Conservation (phyloP, 148 eudicot species). For the Drosera capensis region DNA sequence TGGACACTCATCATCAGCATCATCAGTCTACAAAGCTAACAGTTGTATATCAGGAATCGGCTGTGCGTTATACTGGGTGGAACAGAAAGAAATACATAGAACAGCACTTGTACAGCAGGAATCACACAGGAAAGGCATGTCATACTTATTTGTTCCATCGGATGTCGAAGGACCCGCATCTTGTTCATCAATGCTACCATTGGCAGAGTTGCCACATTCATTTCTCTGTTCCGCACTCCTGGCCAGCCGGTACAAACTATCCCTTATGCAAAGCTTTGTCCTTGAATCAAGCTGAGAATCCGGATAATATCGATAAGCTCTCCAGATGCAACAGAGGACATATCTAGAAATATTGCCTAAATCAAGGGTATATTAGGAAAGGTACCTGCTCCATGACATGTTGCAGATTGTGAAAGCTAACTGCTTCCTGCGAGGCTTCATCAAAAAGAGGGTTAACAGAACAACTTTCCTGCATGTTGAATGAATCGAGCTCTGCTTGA, state of each 20-base stretch:
- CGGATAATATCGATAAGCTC: slow-evolving; percentile 13
- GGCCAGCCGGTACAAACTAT: slow-evolving; percentile 84
- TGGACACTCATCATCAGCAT: too few species aligned
- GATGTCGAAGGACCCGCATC: slow-evolving; percentile 26
- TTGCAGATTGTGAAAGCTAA: slow-evolving; percentile 74
- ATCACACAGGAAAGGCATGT: background rate
- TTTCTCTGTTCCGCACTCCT: slow-evolving; percentile 77
- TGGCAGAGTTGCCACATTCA: slow-evolving; percentile 27
- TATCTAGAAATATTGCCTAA: background rate
- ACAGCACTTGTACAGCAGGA: too few species aligned
- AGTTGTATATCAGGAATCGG: too few species aligned
- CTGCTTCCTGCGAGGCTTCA: slow-evolving; percentile 55
- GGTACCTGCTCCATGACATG: slow-evolving; percentile 78
- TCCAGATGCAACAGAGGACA: background rate
- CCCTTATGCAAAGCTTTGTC: slow-evolving; percentile 77
- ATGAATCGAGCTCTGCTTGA: slow-evolving; percentile 35
- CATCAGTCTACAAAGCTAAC: too few species aligned
- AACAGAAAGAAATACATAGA: too few species aligned
- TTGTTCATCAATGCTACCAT: slow-evolving; percentile 25
- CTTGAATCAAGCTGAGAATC: slow-evolving; percentile 57
- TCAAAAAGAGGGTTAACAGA: slow-evolving; percentile 42
- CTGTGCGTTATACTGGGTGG: too few species aligned
- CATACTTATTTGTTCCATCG: slow-evolving; percentile 56
- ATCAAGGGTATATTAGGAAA: background rate
- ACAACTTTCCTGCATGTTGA: slow-evolving; percentile 41